These are phyloP conservation scores for Magnusiomyces clavatus DNA, from an alignment of 1,139 yeast species.

Conservation along the genomic window DNA sequence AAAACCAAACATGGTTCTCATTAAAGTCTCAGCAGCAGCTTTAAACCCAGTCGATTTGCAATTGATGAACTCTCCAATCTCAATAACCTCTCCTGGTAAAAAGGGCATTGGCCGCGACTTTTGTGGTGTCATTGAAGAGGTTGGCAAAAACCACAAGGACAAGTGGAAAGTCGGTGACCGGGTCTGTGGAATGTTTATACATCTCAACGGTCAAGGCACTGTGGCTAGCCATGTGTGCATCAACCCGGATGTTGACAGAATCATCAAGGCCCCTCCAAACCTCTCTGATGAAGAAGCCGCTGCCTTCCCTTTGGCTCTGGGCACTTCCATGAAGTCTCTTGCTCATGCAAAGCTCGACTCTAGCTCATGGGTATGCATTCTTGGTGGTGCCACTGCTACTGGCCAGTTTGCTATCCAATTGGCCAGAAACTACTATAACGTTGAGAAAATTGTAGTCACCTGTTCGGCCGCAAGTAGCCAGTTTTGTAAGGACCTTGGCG, in stretches of 20 bases:
- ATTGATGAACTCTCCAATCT: constrained; percentile 36
- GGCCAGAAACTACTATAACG: constrained; percentile 39
- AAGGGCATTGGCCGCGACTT: constrained; percentile 66
- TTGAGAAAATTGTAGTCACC: constrained; percentile 41
- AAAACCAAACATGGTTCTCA: constrained; percentile 41
- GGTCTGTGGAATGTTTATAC: constrained; percentile 48
- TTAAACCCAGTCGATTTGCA: constrained; percentile 64
- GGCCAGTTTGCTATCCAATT: constrained; percentile 56
- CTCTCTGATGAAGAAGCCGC: constrained; percentile 50
- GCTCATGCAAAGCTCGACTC: constrained; percentile 28
- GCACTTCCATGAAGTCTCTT: constrained; percentile 47
- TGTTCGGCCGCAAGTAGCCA: constrained; percentile 31
- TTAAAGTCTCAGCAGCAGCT: constrained; percentile 52
- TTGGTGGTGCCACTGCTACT: constrained; percentile 73
- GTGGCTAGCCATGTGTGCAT: constrained; percentile 45
- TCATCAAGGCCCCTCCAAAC: constrained; percentile 42
- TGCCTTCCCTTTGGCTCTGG: constrained; percentile 48
- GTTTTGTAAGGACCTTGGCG: constrained; percentile 43
- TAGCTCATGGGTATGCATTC: constrained; percentile 41
- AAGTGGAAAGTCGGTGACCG: constrained; percentile 51
- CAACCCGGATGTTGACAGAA: constrained; percentile 32
- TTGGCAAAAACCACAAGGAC: constrained; percentile 41
- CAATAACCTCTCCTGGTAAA: constrained; percentile 33
- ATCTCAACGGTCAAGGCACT: constrained; percentile 42
- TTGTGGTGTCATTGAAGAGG: constrained; percentile 53